Base-by-base conservation (phyloP, 306 rosid species). In the Sphenostylis stenocarpa region DNA sequence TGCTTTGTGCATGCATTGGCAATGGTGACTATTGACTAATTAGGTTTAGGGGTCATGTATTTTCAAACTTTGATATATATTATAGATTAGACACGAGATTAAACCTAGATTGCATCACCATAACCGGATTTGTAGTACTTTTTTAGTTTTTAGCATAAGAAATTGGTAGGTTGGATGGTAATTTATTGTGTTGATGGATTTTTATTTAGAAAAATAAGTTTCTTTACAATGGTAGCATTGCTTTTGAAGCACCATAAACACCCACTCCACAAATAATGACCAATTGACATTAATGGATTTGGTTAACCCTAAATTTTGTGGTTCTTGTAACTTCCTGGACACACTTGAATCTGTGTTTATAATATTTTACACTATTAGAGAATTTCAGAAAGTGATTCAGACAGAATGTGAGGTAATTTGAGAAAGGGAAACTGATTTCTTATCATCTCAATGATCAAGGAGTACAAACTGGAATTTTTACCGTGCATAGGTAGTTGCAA, bases 1-100 rank as follows among this genome's bases (percentile, higher is more conserved):
- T n/a, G 69, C 69, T 17, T 61, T 33, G 67, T 31, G 43, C 67
- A 53, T 56, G 63, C 8, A 62, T 62, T 61, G 67, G 3, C 44
- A 61, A 61, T n/a, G 10, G 44, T 60, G 41, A 20, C 51, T 44
- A 4, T 3, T 14, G 20, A 9, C 16, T 55, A 3, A 53, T 33
- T 62, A 33, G 26, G 16, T 17, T 36, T 63, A 34, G 2, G 11
- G 69, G 23, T 36, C 9, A 63, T 63, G 48, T 34, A 19, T 17
- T 36, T 63, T 63, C 9, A 17, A 36, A 34, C 17, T 7, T n/a
- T 34, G 29, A 17, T 38, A 63, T 63, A 19, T 63, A 3, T 16
- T 29, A 36, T 36, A 62, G 23, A 61, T n/a, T 62, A 36, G 24
- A 63, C n/a, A 63, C 10, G n/a, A 2, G 21, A 29, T 56, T 56